A percentile compares a stretch with the other conserved stretches of the same genome.
Conservation (phyloP, 2,329 filamentous ascomycete species). For the Fusarium agapanthi region DNA sequence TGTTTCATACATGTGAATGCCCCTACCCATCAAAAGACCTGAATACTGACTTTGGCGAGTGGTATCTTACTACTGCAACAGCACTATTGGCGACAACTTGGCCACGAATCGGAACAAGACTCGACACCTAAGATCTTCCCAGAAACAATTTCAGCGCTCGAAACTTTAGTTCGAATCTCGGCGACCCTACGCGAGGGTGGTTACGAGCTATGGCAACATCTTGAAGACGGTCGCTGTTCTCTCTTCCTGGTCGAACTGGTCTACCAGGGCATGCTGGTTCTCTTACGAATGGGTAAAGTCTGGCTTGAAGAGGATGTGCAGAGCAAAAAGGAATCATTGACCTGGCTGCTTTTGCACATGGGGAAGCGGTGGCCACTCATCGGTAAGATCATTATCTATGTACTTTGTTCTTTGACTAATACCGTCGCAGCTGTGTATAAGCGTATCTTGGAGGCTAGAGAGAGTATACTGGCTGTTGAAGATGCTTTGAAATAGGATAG, state of each 20-base stretch:
- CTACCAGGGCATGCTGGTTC: neutral
- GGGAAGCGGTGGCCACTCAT: neutral
- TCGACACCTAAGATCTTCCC: neutral
- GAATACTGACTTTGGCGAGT: neutral
- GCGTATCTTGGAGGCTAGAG: neutral
- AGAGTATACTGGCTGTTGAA: neutral
- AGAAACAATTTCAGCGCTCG: neutral
- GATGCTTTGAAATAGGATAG: neutral
- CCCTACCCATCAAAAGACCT: too few species aligned
- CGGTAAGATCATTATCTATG: neutral
- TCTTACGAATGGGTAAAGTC: rapidly evolving
- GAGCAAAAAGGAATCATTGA: neutral
- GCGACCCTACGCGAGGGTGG: neutral
- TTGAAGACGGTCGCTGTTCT: neutral
- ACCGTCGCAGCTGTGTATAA: neutral
- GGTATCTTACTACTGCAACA: neutral
- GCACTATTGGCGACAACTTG: neutral
- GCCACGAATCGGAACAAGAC: neutral
- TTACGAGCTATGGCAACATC: neutral
- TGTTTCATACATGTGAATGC: neutral
- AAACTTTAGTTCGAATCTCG: neutral
- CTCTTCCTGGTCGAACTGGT: neutral
- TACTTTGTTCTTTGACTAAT: neutral
- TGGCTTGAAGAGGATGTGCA: neutral
- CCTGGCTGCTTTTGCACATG: neutral